Conservation (phyloP, 192 early-diverging fungal genomes). For the Chytriomyces hyalinus region DNA sequence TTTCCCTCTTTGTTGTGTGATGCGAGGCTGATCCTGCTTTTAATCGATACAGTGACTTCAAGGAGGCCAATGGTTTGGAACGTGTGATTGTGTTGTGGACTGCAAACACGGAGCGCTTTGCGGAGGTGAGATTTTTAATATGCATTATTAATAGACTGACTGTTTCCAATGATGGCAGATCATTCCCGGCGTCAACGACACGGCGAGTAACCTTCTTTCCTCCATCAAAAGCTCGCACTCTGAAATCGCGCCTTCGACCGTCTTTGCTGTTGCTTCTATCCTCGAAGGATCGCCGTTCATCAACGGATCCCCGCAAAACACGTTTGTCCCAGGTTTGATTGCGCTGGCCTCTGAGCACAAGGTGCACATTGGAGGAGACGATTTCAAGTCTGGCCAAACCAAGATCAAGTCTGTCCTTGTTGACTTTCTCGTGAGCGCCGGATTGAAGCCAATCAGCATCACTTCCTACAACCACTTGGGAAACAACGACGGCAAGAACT, state of each 20-base stretch:
- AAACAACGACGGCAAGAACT: conserved; percentile 99
- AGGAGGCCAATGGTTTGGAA: conserved; percentile 84
- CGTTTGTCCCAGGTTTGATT: conserved; percentile 95
- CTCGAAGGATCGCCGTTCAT: conserved; percentile 95
- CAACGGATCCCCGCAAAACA: conserved; percentile 99
- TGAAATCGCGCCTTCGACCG: conserved; percentile 93
- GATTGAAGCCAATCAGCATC: conserved; percentile 97
- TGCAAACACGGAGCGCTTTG: conserved; percentile 97
- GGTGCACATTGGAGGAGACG: conserved; percentile 96
- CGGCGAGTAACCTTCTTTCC: conserved; percentile 87
- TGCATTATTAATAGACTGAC: conserved; percentile 1
- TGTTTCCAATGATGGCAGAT: conserved; percentile 44
- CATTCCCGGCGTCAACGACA: conserved; percentile 94
- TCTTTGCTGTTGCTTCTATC: conserved; percentile 96
- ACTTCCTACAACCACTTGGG: conserved; percentile 98
- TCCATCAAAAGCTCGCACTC: conserved; percentile 81
- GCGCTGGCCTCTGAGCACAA: conserved; percentile 86
- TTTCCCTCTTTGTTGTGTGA: background rate
- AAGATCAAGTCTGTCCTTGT: conserved; percentile 99
- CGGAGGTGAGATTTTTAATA: conserved; percentile 55
- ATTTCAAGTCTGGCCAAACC: conserved; percentile 99
- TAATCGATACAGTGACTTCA: conserved; percentile 74
- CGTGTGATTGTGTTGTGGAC: conserved; percentile 98
- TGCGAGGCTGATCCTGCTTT: background rate
- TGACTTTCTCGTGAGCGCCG: conserved; percentile 98